Conservation (phyloP, 148 eudicot species). For the Talinum fruticosum region DNA sequence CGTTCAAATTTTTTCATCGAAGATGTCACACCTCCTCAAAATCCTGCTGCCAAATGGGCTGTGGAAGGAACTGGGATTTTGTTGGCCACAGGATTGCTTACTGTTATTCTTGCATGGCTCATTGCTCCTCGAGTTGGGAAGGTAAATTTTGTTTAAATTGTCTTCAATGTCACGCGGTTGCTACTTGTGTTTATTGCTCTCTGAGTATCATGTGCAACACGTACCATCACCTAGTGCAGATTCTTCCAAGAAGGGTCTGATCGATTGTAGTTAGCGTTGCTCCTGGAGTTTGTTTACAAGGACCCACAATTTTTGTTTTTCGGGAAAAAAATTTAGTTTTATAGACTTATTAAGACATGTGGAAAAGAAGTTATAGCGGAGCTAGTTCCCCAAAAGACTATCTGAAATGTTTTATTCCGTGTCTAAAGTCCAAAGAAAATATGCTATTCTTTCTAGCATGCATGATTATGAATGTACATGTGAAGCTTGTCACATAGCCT, state of each 20-base stretch:
- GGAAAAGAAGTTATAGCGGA: not conserved
- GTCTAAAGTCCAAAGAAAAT: not conserved
- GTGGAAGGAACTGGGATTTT: slow-evolving; percentile 88
- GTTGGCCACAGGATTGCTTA: slow-evolving; percentile 88
- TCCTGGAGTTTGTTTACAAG: not conserved
- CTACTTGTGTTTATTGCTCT: not conserved
- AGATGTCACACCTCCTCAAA: slow-evolving; percentile 47
- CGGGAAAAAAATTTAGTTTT: too few relatives aligned
- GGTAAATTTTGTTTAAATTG: slow-evolving; percentile 35
- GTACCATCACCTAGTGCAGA: not conserved
- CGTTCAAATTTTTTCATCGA: slow-evolving; percentile 38
- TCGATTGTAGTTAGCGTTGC: not conserved
- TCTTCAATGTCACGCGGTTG: not conserved
- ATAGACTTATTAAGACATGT: not conserved
- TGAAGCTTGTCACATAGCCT: not conserved
- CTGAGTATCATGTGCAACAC: not conserved
- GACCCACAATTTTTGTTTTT: not conserved
- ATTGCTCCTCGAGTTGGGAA: slow-evolving; percentile 96
- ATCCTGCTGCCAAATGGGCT: slow-evolving; percentile 86
- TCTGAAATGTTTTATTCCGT: not conserved
- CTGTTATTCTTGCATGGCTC: slow-evolving; percentile 88
- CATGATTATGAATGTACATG: not conserved
- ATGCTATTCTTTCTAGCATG: not conserved
- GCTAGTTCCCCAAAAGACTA: not conserved
- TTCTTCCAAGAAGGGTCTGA: not conserved